phyloP scores from a whole-genome alignment of 2,329 filamentous ascomycete species.

The Monosporascus cannonballus region DNA sequence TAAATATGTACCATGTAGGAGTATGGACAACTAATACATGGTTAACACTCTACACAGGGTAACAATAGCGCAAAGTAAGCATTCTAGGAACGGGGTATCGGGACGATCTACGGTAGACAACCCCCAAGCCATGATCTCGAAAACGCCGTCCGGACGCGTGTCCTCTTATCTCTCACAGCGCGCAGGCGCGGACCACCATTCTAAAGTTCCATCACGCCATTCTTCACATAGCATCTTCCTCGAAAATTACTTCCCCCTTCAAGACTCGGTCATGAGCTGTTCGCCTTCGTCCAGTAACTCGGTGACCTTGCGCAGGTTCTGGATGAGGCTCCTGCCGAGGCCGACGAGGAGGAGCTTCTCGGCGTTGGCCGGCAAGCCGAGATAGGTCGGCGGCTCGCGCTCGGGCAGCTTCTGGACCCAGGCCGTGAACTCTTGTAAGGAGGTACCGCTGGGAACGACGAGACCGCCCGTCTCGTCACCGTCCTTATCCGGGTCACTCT shows the following conservation, averaged over 20 bases:
- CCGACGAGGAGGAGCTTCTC: constrained; percentile 92
- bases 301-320: constrained; percentile 77
- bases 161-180: too few species aligned
- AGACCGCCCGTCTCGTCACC: constrained; percentile 44
- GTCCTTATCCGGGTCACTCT: constrained; percentile 47
- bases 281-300: constrained; percentile 91
- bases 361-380: constrained; percentile 89
- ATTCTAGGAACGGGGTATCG: too few species aligned
- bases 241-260: background rate
- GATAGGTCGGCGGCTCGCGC: constrained; percentile 90
- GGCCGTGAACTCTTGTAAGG: constrained; percentile 75
- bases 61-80: too few species aligned
- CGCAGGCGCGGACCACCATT: too few species aligned
- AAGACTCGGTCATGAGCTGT: constrained; percentile 69
- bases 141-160: too few species aligned
- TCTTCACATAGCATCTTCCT: too few species aligned
- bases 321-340: constrained; percentile 77
- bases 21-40: too few species aligned
- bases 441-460: constrained; percentile 72
- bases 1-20: too few species aligned
- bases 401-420: constrained; percentile 94
- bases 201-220: too few species aligned
- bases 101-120: too few species aligned
- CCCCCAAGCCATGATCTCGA: too few species aligned
- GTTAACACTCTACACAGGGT: too few species aligned